Base-by-base conservation (phyloP, 2,329 filamentous ascomycete genomes). In the Moelleriella libera region DNA sequence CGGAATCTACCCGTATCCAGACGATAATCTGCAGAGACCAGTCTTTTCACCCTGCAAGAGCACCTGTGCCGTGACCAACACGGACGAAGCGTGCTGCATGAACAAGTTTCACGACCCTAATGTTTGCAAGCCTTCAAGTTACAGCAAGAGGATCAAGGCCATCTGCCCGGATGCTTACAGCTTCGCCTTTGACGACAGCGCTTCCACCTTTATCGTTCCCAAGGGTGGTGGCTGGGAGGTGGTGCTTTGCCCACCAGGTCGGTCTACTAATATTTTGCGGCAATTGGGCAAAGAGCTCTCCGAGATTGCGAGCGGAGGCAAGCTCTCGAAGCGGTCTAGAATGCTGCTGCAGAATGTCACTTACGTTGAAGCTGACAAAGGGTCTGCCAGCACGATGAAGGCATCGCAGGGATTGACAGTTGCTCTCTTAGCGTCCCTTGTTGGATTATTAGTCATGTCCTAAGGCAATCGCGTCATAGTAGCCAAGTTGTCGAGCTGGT, bases 151-250 rank as follows among this genome's bases (percentile, higher is more conserved):
- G 9, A 83, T 85, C 47, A 92, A 94, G 68, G 67, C 65, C 4
- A 74, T 90, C 10, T 94, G 87, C 59, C 86, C 87, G 1, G 87
- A 94, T 63, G 86, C 86, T 3, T 94, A 92, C 65, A 87, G 82
- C 57, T 94, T 77, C 60, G 81, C 83, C 45, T 78, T 77, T 61
- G 74, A 79, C 53, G 75, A 80, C 56, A 65, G 69, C 51, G 66
- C 68, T 31, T 76, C 72, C 12, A 82, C 78, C 0, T 82, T 82
- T 55, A 77, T 79, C 54, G 68, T 82, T 37, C 78, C 78, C 2
- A 69, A 63, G 9, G 85, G 86, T 14, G 84, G 82, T 28, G 85
- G 85, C 0, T 92, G 85, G 70, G 79, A 89, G 60, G 73, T 92
- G 11, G 73, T 84, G 8, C 86, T 92, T 61, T 92, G 87, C 60